Evolutionary conservation across 495 filamentous ascomycete genomes (phyloP).

Genomic region (Copromyces sp.): DNA sequence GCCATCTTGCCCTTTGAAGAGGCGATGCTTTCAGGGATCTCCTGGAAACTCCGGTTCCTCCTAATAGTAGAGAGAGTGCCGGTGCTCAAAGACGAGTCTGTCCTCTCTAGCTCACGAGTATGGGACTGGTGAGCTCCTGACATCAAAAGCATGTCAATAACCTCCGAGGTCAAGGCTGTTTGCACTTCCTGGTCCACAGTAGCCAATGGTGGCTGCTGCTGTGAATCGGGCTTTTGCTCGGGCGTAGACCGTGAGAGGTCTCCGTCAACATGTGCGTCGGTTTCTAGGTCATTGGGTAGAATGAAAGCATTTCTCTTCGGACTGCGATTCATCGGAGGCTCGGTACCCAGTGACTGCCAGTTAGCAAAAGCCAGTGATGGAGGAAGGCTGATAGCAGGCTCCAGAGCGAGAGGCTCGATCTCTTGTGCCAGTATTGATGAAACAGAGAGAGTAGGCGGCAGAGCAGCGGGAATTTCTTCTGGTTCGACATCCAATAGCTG

Average conservation of each 20-base stretch:
- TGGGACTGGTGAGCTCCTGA: conserved; percentile 24
- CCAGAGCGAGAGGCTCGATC: neutral
- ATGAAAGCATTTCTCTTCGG: conserved; percentile 40
- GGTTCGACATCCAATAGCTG: conserved; percentile 13
- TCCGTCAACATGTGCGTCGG: conserved; percentile 3
- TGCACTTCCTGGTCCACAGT: conserved; percentile 61
- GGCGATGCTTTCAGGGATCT: conserved; percentile 26
- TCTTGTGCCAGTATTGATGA: conserved; percentile 6
- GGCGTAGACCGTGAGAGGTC: conserved; percentile 22
- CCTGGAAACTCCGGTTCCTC: conserved; percentile 26
- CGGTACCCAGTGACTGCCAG: conserved; percentile 38
- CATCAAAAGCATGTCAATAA: conserved; percentile 57
- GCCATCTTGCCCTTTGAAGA: conserved; percentile 25
- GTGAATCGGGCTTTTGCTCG: conserved; percentile 25
- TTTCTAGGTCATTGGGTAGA: conserved; percentile 30
- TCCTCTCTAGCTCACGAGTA: conserved; percentile 14
- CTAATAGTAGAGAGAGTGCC: conserved; percentile 25
- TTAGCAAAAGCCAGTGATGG: conserved; percentile 35
- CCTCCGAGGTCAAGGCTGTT: conserved; percentile 61
- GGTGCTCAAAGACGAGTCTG: conserved; percentile 16
- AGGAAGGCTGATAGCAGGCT: conserved; percentile 2
- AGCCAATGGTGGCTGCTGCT: conserved; percentile 25
- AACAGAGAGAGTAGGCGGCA: neutral
- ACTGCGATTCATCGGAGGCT: conserved; percentile 38
- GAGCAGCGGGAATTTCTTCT: neutral